A percentile compares a stretch with the other conserved stretches of the same genome.
Conservation (phyloP, 768 basidiomycete species). For the Lactarius indigo region DNA sequence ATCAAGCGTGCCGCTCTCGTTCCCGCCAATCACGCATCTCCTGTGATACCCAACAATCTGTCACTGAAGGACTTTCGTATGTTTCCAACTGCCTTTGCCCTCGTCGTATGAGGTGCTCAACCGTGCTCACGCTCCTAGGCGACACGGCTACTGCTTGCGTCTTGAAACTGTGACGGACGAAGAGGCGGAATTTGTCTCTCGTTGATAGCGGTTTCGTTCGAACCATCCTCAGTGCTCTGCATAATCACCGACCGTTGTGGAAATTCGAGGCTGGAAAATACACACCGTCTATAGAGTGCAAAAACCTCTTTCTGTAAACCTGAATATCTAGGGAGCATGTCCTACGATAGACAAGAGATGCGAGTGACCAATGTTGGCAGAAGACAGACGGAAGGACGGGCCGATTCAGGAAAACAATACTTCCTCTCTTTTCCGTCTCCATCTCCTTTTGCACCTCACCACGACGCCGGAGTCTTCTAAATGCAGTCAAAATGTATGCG, state of each 20-base stretch:
- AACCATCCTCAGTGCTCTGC: constrained; percentile 74
- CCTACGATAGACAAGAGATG: not conserved
- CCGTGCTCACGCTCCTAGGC: constrained; percentile 60
- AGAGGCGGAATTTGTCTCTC: constrained; percentile 62
- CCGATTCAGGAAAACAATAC: not conserved
- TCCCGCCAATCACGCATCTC: constrained; percentile 67
- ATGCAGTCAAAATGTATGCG: constrained; percentile 2
- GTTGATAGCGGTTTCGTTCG: constrained; percentile 58
- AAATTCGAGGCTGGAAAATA: constrained; percentile 1
- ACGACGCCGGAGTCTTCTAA: not conserved
- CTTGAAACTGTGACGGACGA: constrained; percentile 67
- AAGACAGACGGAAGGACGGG: not conserved
- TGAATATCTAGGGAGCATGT: constrained; percentile 37
- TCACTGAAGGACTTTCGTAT: constrained; percentile 64
- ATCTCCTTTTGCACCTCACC: not conserved
- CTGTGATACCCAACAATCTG: constrained; percentile 69
- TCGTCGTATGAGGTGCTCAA: constrained; percentile 75
- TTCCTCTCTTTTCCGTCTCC: not conserved
- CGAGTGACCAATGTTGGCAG: not conserved
- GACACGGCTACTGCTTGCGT: constrained; percentile 57
- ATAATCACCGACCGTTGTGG: not conserved
- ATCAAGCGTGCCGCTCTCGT: constrained; percentile 26
- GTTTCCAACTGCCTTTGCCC: constrained; percentile 64
- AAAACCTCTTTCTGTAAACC: constrained; percentile 54
- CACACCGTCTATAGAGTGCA: constrained; percentile 51